Conservation (phyloP, 1,284 basidiomycete species). For the Rhodotorula sp. region DNA sequence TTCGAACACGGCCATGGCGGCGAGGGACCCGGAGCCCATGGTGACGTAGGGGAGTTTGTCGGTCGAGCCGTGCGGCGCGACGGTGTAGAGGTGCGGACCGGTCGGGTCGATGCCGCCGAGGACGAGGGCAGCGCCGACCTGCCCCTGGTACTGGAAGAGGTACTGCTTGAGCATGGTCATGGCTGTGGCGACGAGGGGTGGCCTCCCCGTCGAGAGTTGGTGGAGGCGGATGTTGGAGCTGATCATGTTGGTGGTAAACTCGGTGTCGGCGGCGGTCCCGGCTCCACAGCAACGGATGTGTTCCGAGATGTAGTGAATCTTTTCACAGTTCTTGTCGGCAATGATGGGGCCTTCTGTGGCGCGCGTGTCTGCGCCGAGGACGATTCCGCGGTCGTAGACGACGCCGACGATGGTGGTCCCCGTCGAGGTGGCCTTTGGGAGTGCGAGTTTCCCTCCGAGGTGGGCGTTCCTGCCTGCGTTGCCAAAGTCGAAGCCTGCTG, state of each 20-base stretch:
- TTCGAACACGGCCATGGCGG: conserved; percentile 99
- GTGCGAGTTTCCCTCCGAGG: conserved; percentile 24
- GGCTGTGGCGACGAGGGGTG: conserved; percentile 87
- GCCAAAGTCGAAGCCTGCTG: conserved; percentile 39
- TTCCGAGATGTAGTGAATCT: conserved; percentile 97
- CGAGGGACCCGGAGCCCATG: conserved; percentile 94
- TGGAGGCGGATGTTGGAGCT: conserved; percentile 91
- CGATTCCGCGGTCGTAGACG: conserved; percentile 77
- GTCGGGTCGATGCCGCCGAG: conserved; percentile 93
- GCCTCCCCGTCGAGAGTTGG: conserved; percentile 75
- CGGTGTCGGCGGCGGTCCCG: conserved; percentile 67
- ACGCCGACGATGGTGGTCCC: conserved; percentile 95
- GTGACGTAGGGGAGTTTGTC: conserved; percentile 99
- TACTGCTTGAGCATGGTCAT: conserved; percentile 97
- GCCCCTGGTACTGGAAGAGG: conserved; percentile 84
- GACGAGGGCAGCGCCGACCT: conserved; percentile 92
- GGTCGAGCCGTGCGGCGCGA: conserved; percentile 94
- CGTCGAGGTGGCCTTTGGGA: conserved; percentile 47
- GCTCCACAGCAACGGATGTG: conserved; percentile 97
- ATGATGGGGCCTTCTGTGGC: conserved; percentile 71
- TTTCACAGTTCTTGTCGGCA: conserved; percentile 99
- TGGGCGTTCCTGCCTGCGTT: conserved; percentile 37
- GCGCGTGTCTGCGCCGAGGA: conserved; percentile 94
- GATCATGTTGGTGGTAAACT: conserved; percentile 68
- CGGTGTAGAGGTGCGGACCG: conserved; percentile 92